These are phyloP conservation scores for Fusarium bactridioides DNA, from an alignment of 2,329 filamentous ascomycete genomes.

Conservation along the genomic window DNA sequence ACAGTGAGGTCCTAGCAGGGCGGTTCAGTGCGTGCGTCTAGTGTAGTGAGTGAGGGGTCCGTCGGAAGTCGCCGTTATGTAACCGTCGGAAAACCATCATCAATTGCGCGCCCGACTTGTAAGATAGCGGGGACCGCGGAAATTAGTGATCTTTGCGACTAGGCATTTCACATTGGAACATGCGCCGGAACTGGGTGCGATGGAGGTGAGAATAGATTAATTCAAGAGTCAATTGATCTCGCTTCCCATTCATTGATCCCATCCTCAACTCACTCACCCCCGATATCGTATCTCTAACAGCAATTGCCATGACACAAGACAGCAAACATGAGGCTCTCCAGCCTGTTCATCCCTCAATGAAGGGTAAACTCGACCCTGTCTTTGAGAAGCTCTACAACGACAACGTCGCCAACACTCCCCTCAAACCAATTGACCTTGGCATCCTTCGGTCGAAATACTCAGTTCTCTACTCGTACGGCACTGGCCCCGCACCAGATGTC, in stretches of 20 bases:
- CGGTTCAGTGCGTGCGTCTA: neutral
- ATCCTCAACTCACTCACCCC: neutral
- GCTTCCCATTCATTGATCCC: neutral
- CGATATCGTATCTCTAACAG: neutral
- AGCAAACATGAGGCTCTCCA: slow-evolving; percentile 55
- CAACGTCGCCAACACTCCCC: slow-evolving; percentile 51
- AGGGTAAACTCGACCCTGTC: slow-evolving; percentile 54
- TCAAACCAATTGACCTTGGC: slow-evolving; percentile 50
- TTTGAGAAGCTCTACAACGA: slow-evolving; percentile 59
- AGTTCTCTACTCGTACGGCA: slow-evolving; percentile 54
- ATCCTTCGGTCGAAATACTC: slow-evolving; percentile 53
- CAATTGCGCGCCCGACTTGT: neutral
- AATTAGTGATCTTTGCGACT: neutral
- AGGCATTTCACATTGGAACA: neutral
- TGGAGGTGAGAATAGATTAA: neutral
- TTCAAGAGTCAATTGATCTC: neutral
- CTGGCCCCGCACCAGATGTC: slow-evolving; percentile 51
- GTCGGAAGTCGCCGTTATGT: slow-evolving; percentile 2
- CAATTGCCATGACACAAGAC: slow-evolving; percentile 9
- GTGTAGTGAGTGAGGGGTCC: neutral
- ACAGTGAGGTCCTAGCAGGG: neutral
- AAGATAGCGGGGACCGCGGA: slow-evolving; percentile 6
- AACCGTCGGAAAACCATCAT: slow-evolving; percentile 7
- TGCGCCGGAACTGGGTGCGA: neutral
- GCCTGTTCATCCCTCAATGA: slow-evolving; percentile 57